A percentile compares a stretch with the other conserved stretches of the same genome.
phyloP scores from a whole-genome alignment of 805 yeast genomes.

The Metschnikowia baotianmanensis region DNA sequence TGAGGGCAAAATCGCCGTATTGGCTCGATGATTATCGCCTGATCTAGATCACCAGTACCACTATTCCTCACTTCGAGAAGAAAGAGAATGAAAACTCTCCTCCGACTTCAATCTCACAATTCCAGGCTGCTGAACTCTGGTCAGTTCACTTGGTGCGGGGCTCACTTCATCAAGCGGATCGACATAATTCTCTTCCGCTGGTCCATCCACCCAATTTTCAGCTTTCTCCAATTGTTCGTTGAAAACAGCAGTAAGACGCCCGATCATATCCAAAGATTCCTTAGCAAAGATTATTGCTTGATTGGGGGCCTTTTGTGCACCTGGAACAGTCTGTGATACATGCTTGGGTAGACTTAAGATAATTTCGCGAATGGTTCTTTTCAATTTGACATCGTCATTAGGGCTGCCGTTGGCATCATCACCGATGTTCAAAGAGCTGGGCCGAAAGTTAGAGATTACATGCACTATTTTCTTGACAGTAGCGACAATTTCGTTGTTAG shows the following conservation, averaged over 20 bases:
- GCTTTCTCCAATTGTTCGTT: constrained; percentile 83
- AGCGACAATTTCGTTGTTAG: constrained; percentile 79
- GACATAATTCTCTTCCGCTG: not conserved
- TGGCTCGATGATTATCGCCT: not conserved
- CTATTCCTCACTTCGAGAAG: too few relatives aligned
- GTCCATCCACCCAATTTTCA: constrained; percentile 70
- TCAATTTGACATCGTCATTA: constrained; percentile 27
- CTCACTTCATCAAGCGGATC: not conserved
- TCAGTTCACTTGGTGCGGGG: constrained; percentile 1
- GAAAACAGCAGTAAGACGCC: constrained; percentile 77
- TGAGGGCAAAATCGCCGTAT: not conserved
- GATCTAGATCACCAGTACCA: too few relatives aligned
- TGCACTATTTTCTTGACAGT: constrained; percentile 88
- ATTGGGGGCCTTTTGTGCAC: constrained; percentile 43
- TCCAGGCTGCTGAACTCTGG: constrained; percentile 4
- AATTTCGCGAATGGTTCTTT: constrained; percentile 76
- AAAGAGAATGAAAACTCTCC: constrained; percentile 5
- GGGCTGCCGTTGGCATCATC: constrained; percentile 8
- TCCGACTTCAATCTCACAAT: constrained; percentile 4
- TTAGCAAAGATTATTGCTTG: constrained; percentile 78
- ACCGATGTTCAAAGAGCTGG: constrained; percentile 28
- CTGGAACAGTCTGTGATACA: constrained; percentile 30
- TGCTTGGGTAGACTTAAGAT: constrained; percentile 67
- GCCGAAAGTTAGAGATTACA: constrained; percentile 75
- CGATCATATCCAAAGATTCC: constrained; percentile 85